Evolutionary conservation across 805 yeast genomes (phyloP).

Genomic region (Candida sakaeoensis): DNA sequence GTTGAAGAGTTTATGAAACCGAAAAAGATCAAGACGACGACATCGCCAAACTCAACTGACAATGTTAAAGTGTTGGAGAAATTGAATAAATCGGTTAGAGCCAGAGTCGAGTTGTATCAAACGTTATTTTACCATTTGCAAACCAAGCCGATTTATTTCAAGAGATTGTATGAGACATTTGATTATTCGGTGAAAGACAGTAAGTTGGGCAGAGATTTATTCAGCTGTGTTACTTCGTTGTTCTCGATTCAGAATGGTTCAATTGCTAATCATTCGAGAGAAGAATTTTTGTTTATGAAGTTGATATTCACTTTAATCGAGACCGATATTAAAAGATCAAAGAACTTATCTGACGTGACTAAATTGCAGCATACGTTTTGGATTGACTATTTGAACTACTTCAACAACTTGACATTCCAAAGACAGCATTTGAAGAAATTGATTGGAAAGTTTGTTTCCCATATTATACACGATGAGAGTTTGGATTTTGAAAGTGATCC

Average conservation of each 20-base stretch:
- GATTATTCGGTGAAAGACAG: slow-evolving; percentile 22
- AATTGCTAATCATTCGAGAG: slow-evolving; percentile 49
- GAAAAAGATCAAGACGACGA: slow-evolving; percentile 26
- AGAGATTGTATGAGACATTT: slow-evolving; percentile 45
- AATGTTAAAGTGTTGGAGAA: slow-evolving; percentile 24
- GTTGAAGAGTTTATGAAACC: slow-evolving; percentile 63
- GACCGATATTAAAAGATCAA: slow-evolving; percentile 33
- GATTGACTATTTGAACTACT: slow-evolving; percentile 42
- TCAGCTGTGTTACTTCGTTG: slow-evolving; percentile 19
- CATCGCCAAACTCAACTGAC: slow-evolving; percentile 15
- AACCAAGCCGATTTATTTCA: slow-evolving; percentile 73
- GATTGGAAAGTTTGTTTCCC: slow-evolving; percentile 35
- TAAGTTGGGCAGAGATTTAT: slow-evolving; percentile 20
- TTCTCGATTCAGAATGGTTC: slow-evolving; percentile 31
- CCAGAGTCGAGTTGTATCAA: slow-evolving; percentile 65
- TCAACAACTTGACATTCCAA: slow-evolving; percentile 47
- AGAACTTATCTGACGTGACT: slow-evolving; percentile 34
- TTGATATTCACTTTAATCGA: slow-evolving; percentile 48
- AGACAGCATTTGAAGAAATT: slow-evolving; percentile 41
- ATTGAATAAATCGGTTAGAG: slow-evolving; percentile 40
- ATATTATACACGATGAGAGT: slow-evolving; percentile 44
- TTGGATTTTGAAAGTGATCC: slow-evolving; percentile 83
- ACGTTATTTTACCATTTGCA: slow-evolving; percentile 79
- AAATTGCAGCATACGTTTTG: slow-evolving; percentile 36
- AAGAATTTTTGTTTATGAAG: slow-evolving; percentile 63